Base-by-base conservation (phyloP, 2,329 filamentous ascomycete genomes). In the Metarhizium brunneum region DNA sequence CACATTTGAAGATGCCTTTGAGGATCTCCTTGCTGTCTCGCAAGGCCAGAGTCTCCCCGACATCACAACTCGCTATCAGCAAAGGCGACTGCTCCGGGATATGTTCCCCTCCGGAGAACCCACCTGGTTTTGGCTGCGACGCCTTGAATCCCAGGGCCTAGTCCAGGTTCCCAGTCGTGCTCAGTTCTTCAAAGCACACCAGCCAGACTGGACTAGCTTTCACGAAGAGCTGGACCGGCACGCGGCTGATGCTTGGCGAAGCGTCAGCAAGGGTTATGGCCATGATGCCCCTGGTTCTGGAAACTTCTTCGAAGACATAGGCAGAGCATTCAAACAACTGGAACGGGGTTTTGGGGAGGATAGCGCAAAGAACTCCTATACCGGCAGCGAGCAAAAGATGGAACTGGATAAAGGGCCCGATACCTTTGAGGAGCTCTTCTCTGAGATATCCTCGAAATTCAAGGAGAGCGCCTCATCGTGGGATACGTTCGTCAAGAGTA, bases 1-100 rank as follows among this genome's bases (percentile, higher is more conserved):
- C 61, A 79, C 76, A 8, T 83, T 81, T 59, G 71, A 76, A 36
- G 79, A 83, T 59, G 80, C 80, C 50, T 82, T 83, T 58, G 80
- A 83, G 61, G 80, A 83, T 58, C 73, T 84, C 16, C 69, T 83
- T 13, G 68, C 69, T n/a, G 72, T 73, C 18, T 73, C 71, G n/a
- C 70, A 73, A 14, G 73, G 73, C 4, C 67, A 69, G 6, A 64
- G 67, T 2, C 65, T 82, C 20, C 69, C 71, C 4, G 69, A 76
- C 20, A 72, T 79, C 25, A 59, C 61, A 13, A 64, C 61, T 2
- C 66, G 67, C 48, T 65, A 70, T 54, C 62, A 69, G 38, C 68
- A 72, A 58, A 67, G 69, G 50, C 67, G 63, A 56, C 65, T 74
- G 13, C 63, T 75, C 47, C 64, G 65, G 25, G 65, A 67, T 10